Base-by-base conservation (phyloP, 331 rosid genomes). In the Stylosanthes scabra region DNA sequence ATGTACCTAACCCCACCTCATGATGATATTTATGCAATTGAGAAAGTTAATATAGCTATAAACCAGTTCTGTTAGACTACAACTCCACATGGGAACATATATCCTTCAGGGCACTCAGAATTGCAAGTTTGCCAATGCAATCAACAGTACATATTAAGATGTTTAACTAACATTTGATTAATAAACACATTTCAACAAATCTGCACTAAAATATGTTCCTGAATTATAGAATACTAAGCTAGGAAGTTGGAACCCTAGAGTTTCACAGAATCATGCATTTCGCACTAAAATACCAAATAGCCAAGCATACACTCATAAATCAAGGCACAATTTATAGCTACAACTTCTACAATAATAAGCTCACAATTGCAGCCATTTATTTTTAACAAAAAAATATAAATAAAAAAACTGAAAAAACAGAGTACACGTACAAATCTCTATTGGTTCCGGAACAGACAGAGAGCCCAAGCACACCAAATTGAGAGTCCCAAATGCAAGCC, bases 51-150 rank as follows among this genome's bases (percentile, higher is more conserved):
- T n/a, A n/a, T n/a, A n/a, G n/a, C n/a, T n/a, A n/a, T n/a, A n/a
- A n/a, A n/a, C n/a, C n/a, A n/a, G n/a, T n/a, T n/a, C n/a, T 34
- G 15, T 37, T 41, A 40, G 34, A 39, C 28, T 57, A 14, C 15
- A 66, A 10, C 59, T 55, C 50, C 56, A 10, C 59, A n/a, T 47
- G 56, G 49, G 25, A 56, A 7, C 66, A 42, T 55, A 28, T 3
- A 20, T 1, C 55, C n/a, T 28, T 16, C 16, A n/a, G 49, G 29
- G 60, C 49, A 11, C 15, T 13, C 7, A 13, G 57, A 49, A 57
- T 59, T 12, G 45, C 46, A 37, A 57, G 62, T 28, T 47, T 37
- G 54, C 79, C 20, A 55, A 63, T 62, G 13, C 11, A 2, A 61
- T 61, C 71, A 27, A n/a, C 42, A 60, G 62, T 9, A 14, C 49